phyloP scores from a whole-genome alignment of 441 rosid species.

The Erodium trifolium region DNA sequence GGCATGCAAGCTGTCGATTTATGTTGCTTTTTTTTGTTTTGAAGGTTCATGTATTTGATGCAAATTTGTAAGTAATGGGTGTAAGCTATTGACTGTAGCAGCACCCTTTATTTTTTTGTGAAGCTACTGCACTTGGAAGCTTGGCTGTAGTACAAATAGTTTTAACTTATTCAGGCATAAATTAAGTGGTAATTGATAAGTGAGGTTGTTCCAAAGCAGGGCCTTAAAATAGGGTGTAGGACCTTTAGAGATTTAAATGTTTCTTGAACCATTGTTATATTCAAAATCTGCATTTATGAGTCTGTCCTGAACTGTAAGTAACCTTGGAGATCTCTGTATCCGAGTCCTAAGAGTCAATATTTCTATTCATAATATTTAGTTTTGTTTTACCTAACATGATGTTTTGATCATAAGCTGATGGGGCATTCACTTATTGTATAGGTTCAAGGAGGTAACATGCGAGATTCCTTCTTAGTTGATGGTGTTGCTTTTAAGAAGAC shows the following conservation, averaged over 20 bases:
- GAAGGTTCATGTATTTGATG: not conserved
- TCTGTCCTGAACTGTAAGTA: not conserved
- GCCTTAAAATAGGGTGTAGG: not conserved
- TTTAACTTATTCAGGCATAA: not conserved
- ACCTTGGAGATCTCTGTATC: not conserved
- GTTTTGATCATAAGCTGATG: slow-evolving; percentile 1
- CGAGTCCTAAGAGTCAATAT: not conserved
- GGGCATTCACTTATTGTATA: slow-evolving; percentile 20
- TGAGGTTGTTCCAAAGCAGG: not conserved
- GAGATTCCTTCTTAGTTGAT: slow-evolving; percentile 88
- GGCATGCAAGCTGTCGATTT: not conserved
- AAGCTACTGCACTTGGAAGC: not conserved
- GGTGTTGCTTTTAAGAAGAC: slow-evolving; percentile 99
- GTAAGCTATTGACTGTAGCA: not conserved
- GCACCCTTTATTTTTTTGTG: not conserved
- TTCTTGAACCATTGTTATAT: not conserved
- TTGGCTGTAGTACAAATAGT: not conserved
- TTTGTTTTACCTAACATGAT: not conserved
- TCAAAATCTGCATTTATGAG: not conserved
- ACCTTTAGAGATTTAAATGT: not conserved
- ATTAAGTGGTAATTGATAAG: not conserved
- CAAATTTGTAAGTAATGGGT: not conserved
- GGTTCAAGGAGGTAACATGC: slow-evolving; percentile 99
- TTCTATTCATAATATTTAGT: not conserved
- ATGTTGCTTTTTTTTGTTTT: not conserved